These are phyloP conservation scores for Leptomonas seymouri DNA, from an alignment of 208 protist genomes.

Conservation along the genomic window DNA sequence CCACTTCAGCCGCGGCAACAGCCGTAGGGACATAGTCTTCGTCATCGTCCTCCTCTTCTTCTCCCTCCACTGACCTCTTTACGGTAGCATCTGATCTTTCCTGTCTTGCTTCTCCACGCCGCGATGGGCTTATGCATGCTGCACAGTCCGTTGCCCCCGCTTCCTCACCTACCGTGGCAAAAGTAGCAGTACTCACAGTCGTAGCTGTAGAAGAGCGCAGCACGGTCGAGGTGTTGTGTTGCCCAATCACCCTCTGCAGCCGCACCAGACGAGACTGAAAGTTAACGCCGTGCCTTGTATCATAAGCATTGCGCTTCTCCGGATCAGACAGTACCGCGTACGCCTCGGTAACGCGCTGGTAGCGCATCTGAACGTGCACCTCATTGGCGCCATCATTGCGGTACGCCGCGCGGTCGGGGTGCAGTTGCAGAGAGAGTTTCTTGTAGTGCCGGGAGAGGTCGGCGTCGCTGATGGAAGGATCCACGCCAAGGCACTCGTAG, in stretches of 20 bases:
- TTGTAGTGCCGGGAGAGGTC: conserved; percentile 72
- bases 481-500: conserved; percentile 77
- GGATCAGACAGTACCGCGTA: conserved; percentile 80
- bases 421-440: conserved; percentile 68
- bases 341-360: conserved; percentile 71
- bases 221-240: conserved; percentile 36
- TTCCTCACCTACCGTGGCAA: background rate
- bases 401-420: conserved; percentile 80
- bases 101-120: no score
- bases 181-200: no score
- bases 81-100: no score
- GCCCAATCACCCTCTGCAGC: conserved; percentile 37
- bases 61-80: background rate
- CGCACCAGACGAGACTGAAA: conserved; percentile 46
- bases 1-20: background rate
- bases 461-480: conserved; percentile 40
- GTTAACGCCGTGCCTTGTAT: conserved; percentile 77
- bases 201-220: conserved; percentile 9
- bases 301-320: conserved; percentile 60
- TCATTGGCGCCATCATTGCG: conserved; percentile 33
- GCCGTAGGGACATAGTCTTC: conserved; percentile 32
- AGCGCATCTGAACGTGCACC: conserved; percentile 43
- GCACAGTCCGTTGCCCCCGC: background rate
- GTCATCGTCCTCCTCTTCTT: background rate
- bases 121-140: no score